Evolutionary conservation across 306 rosid species (phyloP).

Genomic region (Carpinus viminea): DNA sequence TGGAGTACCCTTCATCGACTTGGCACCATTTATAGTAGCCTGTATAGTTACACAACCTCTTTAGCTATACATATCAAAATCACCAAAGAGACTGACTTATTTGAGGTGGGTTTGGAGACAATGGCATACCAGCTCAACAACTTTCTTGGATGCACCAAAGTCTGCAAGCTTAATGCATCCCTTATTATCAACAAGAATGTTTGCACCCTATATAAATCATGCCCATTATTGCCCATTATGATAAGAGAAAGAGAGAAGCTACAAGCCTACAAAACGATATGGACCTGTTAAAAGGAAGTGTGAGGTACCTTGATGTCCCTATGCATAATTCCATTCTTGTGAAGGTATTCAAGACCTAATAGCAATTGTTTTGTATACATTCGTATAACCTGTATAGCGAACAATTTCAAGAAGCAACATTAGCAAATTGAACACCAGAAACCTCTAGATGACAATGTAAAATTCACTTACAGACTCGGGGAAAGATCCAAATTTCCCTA

Average conservation of each 20-base stretch:
- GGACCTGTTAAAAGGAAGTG: constrained; percentile 10
- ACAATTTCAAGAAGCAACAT: constrained; percentile 6
- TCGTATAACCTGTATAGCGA: constrained; percentile 64
- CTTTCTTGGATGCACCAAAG: constrained; percentile 96
- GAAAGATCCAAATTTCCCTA: constrained; percentile 92
- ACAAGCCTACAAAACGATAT: background rate
- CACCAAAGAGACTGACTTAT: constrained; percentile 21
- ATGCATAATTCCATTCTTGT: constrained; percentile 82
- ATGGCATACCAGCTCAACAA: constrained; percentile 79
- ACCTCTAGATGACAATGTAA: constrained; percentile 4
- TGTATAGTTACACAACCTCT: constrained; percentile 35
- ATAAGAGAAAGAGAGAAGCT: constrained; percentile 10
- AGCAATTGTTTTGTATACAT: constrained; percentile 83
- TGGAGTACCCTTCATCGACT: constrained; percentile 96
- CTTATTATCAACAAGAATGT: constrained; percentile 92
- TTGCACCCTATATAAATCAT: constrained; percentile 73
- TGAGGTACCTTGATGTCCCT: constrained; percentile 80
- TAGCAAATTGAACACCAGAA: constrained; percentile 3
- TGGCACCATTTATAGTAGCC: constrained; percentile 92
- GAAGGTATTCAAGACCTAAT: constrained; percentile 90
- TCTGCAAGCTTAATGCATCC: constrained; percentile 98
- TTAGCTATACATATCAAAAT: constrained; percentile 16
- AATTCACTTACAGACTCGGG: constrained; percentile 81
- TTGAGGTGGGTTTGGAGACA: constrained; percentile 16
- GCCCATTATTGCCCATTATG: constrained; percentile 13